phyloP scores from a whole-genome alignment of 768 basidiomycete species.

The Neoboletus brunneissimus region DNA sequence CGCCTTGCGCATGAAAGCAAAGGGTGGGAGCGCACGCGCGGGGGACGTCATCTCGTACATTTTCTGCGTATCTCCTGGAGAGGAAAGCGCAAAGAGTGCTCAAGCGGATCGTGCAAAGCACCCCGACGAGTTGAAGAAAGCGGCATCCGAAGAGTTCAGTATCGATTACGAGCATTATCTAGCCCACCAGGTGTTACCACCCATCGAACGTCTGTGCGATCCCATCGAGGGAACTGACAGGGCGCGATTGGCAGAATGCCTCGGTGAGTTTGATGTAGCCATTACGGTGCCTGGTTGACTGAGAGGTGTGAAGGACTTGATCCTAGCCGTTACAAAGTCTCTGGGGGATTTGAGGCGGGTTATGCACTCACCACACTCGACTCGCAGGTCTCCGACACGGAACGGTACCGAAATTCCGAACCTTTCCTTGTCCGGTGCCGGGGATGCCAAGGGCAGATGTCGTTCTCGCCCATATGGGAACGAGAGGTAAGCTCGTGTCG shows the following conservation, averaged over 20 bases:
- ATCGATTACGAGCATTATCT: slow-evolving; percentile 94
- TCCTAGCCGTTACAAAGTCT: slow-evolving; percentile 51
- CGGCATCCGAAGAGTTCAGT: slow-evolving; percentile 52
- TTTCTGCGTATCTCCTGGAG: slow-evolving; percentile 80
- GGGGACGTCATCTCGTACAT: slow-evolving; percentile 97
- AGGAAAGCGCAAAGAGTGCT: slow-evolving; percentile 63
- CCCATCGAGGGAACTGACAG: slow-evolving; percentile 95
- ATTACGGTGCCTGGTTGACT: neutral
- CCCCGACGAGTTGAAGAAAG: slow-evolving; percentile 85
- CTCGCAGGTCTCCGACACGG: slow-evolving; percentile 82
- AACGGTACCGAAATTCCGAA: slow-evolving; percentile 77
- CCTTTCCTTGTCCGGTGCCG: slow-evolving; percentile 77
- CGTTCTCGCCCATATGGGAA: slow-evolving; percentile 60
- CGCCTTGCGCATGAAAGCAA: slow-evolving; percentile 83
- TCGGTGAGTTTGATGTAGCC: slow-evolving; percentile 53
- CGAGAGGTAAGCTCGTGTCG: slow-evolving; percentile 45
- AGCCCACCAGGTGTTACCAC: slow-evolving; percentile 87
- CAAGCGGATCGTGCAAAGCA: slow-evolving; percentile 92
- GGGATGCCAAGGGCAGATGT: slow-evolving; percentile 57
- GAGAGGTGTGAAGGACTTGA: slow-evolving; percentile 46
- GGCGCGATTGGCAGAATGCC: slow-evolving; percentile 88
- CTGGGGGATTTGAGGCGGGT: slow-evolving; percentile 52
- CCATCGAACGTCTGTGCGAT: slow-evolving; percentile 92
- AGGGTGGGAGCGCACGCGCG: slow-evolving; percentile 71
- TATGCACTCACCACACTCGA: slow-evolving; percentile 72